A percentile compares a stretch with the other conserved stretches of the same genome.
Evolutionary conservation across 1,139 yeast genomes (phyloP).

Genomic region (Lodderomyces oxycetoniae): DNA sequence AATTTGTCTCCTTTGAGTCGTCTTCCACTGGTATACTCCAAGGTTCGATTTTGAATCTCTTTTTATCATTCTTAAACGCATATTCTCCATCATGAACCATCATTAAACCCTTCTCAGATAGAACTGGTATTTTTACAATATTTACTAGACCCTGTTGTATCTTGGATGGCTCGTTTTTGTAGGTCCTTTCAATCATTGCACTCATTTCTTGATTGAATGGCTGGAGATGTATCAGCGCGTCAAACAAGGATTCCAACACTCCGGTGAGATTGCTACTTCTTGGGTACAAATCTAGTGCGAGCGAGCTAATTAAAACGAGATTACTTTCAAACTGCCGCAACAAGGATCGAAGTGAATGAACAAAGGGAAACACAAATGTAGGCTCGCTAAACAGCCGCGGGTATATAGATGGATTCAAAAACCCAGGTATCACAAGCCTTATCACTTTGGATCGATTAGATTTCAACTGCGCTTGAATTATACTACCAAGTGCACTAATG

Average conservation of each 20-base stretch:
- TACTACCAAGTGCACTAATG: constrained; percentile 37
- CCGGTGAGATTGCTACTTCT: constrained; percentile 46
- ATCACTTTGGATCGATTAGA: constrained; percentile 42
- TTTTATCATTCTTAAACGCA: constrained; percentile 81
- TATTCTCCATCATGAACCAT: constrained; percentile 67
- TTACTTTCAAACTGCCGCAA: constrained; percentile 44
- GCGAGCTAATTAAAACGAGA: constrained; percentile 46
- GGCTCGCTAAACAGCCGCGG: constrained; percentile 50
- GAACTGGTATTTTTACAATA: constrained; percentile 62
- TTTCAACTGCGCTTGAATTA: constrained; percentile 33
- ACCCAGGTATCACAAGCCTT: constrained; percentile 67
- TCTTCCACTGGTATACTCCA: constrained; percentile 97
- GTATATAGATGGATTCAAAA: constrained; percentile 76
- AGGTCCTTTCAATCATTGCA: constrained; percentile 60
- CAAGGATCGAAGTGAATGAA: constrained; percentile 57
- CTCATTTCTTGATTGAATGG: constrained; percentile 80
- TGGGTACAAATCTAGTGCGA: constrained; percentile 68
- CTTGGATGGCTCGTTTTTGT: constrained; percentile 67
- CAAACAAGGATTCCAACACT: constrained; percentile 57
- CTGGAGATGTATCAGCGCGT: constrained; percentile 68
- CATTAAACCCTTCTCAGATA: constrained; percentile 80
- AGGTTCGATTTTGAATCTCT: constrained; percentile 78
- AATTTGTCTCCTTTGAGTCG: constrained; percentile 39
- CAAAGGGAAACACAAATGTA: constrained; percentile 51
- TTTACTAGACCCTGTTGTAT: constrained; percentile 85